Conservation (phyloP, 2,329 filamentous ascomycete genomes). For the Geosmithia putterillii region DNA sequence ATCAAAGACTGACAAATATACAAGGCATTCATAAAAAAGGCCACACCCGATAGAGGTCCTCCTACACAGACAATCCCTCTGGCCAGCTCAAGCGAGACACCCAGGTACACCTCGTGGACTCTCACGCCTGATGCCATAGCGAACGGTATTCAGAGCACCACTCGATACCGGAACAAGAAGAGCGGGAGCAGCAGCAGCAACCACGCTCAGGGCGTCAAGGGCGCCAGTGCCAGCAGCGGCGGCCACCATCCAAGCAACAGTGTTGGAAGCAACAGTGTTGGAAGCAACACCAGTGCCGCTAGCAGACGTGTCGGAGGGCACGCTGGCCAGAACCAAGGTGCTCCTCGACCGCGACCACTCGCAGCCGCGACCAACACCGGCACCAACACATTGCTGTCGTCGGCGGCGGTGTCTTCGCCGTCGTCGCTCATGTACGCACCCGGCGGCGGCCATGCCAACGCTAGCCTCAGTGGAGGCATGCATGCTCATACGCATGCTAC, state of each 20-base stretch:
- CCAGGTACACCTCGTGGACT: constrained; percentile 64
- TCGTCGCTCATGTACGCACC: background rate
- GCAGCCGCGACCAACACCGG: background rate
- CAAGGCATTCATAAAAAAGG: background rate
- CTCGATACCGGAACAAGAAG: constrained; percentile 50
- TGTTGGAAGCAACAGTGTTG: background rate
- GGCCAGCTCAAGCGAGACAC: constrained; percentile 8
- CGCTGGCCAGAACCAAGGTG: too few species aligned
- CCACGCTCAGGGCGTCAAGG: background rate
- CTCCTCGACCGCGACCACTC: too few species aligned
- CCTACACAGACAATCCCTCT: too few species aligned
- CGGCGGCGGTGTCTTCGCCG: background rate
- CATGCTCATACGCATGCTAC: too few species aligned
- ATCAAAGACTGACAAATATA: background rate
- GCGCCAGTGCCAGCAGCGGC: background rate
- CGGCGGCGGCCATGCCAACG: too few species aligned
- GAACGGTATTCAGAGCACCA: constrained; percentile 75
- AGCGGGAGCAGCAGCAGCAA: background rate
- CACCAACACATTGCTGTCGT: background rate
- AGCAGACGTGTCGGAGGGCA: background rate
- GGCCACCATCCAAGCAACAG: background rate
- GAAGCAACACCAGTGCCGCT: background rate
- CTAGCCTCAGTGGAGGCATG: too few species aligned
- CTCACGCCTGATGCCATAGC: constrained; percentile 57
- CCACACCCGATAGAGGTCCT: background rate